Evolutionary conservation across 768 basidiomycete genomes (phyloP).

Genomic region (Cubamyces sp.): DNA sequence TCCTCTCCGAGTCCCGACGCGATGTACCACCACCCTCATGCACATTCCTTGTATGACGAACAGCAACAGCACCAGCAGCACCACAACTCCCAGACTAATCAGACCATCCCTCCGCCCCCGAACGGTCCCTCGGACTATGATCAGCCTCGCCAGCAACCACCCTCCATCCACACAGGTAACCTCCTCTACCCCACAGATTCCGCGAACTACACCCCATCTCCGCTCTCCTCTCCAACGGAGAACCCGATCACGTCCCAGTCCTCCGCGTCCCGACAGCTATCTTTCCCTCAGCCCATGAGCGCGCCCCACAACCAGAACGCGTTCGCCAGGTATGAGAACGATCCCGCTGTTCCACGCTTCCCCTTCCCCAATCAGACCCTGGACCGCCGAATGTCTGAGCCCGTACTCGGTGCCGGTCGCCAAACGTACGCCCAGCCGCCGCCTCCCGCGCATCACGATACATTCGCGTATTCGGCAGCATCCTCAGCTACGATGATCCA

Average conservation of each 20-base stretch:
- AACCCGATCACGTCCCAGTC: constrained; percentile 8
- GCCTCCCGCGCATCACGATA: constrained; percentile 14
- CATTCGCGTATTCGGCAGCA: constrained; percentile 17
- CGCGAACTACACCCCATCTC: constrained; percentile 26
- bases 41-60: constrained; percentile 8
- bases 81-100: constrained; percentile 2
- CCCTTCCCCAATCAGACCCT: constrained; percentile 36
- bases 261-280: constrained; percentile 19
- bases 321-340: constrained; percentile 16
- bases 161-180: constrained; percentile 24
- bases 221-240: constrained; percentile 25
- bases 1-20: constrained; percentile 17
- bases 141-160: constrained; percentile 25
- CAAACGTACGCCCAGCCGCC: constrained; percentile 23
- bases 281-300: constrained; percentile 27
- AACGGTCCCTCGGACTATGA: constrained; percentile 5
- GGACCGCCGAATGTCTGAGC: constrained; percentile 75
- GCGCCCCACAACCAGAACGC: constrained; percentile 27
- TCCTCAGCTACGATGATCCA: constrained; percentile 17
- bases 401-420: constrained; percentile 39
- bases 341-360: constrained; percentile 10
- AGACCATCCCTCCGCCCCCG: neutral
- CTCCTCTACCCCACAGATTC: constrained; percentile 18
- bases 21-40: constrained; percentile 23
- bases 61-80: constrained; percentile 9